Evolutionary conservation across 2,329 filamentous ascomycete species (phyloP).

Genomic region (Colletotrichum spaethianum): DNA sequence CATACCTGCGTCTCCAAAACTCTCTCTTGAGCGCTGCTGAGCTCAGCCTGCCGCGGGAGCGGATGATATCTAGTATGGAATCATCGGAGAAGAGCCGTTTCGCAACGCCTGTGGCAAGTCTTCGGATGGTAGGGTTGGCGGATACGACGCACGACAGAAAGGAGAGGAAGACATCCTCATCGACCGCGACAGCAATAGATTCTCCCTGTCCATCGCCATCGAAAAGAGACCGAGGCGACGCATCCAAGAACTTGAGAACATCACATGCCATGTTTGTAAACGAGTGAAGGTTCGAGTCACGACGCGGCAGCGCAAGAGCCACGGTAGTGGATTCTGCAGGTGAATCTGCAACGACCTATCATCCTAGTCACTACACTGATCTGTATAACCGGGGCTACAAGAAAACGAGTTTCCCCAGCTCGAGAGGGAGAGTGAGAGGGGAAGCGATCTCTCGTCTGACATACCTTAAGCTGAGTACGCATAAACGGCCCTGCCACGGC

Average conservation of each 20-base stretch:
- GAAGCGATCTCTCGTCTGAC: constrained; percentile 25
- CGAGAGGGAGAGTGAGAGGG: background rate
- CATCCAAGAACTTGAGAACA: constrained; percentile 71
- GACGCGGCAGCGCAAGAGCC: constrained; percentile 54
- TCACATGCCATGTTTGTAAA: constrained; percentile 62
- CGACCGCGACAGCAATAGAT: background rate
- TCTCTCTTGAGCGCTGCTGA: constrained; percentile 57
- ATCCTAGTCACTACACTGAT: constrained; percentile 21
- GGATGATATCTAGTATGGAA: constrained; percentile 53
- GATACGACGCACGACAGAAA: constrained; percentile 70
- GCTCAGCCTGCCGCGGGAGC: constrained; percentile 53
- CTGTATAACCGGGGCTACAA: background rate
- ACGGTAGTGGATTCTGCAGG: constrained; percentile 51
- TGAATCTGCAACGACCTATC: constrained; percentile 56
- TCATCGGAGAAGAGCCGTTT: constrained; percentile 62
- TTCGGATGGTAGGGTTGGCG: constrained; percentile 63
- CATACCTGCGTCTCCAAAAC: constrained; percentile 68
- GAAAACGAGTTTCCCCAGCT: background rate
- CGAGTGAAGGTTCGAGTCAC: constrained; percentile 54
- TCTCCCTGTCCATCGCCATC: constrained; percentile 46
- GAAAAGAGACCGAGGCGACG: constrained; percentile 64
- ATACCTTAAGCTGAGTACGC: constrained; percentile 69
- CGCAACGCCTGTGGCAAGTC: constrained; percentile 63
- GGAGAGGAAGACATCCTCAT: constrained; percentile 62
- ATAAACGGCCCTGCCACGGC: constrained; percentile 69